A percentile compares a stretch with the other conserved stretches of the same genome.
These are phyloP conservation scores for Suhomyces guaymorum DNA, from an alignment of 1,139 yeast genomes.

Conservation along the genomic window DNA sequence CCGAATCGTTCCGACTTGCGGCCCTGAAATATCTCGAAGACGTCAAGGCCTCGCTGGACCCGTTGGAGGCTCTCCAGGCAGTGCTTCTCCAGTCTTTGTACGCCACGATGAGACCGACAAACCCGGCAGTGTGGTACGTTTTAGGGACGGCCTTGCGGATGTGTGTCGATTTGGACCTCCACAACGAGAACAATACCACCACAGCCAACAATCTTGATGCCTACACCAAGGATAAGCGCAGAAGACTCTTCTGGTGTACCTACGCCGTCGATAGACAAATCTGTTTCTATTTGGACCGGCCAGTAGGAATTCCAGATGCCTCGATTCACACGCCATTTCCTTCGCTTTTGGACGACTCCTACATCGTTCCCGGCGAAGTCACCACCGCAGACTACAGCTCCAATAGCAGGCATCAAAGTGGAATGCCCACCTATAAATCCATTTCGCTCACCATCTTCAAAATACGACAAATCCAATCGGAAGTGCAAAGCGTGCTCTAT, in stretches of 20 bases:
- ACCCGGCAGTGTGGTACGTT: conserved; percentile 92
- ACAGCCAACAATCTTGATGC: conserved; percentile 42
- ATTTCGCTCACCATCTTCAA: conserved; percentile 66
- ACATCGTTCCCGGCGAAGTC: conserved; percentile 38
- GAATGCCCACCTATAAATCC: conserved; percentile 52
- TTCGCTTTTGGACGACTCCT: conserved; percentile 69
- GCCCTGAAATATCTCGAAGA: conserved; percentile 61
- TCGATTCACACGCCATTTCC: conserved; percentile 68
- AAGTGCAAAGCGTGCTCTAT: conserved; percentile 69
- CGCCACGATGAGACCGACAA: conserved; percentile 72
- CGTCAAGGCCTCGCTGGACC: conserved; percentile 58
- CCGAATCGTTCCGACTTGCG: conserved; percentile 71
- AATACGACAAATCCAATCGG: conserved; percentile 74
- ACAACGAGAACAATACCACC: conserved; percentile 43
- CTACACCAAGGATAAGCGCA: conserved; percentile 63
- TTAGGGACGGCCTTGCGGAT: conserved; percentile 78
- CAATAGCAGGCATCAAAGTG: not conserved
- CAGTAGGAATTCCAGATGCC: conserved; percentile 75
- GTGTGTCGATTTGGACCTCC: conserved; percentile 77
- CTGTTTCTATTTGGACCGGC: conserved; percentile 70
- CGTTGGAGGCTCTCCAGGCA: conserved; percentile 73
- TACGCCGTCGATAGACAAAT: conserved; percentile 80
- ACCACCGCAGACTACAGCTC: conserved; percentile 12
- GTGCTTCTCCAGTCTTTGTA: conserved; percentile 66
- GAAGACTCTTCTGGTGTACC: conserved; percentile 88